Base-by-base conservation (phyloP, 139 green algal genomes). In the Tetraselmis chui region DNA sequence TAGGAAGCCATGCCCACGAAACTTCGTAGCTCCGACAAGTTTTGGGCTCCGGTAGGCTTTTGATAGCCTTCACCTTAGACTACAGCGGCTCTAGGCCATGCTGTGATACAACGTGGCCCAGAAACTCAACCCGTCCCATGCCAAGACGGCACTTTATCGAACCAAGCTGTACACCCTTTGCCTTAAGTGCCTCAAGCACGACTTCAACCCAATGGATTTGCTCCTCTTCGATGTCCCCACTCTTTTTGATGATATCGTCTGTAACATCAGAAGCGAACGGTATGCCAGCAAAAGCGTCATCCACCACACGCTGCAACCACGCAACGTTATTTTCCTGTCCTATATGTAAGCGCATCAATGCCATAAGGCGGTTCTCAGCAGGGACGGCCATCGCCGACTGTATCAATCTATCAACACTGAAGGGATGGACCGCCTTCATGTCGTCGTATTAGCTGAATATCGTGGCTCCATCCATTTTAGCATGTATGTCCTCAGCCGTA, bases 11-110 rank as follows among this genome's bases (percentile, higher is more conserved):
- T 32, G 79, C 79, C 58, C 59, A 26, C 1, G 78, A 22, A 23
- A 23, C 18, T 23, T 28, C n/a, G 79, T 59, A 23, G 18, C 18
- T 67, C 45, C 18, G 45, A 67, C 45, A 67, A 27, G 77, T 58
- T 77, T 45, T 83, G 58, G 79, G 79, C 27, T 25, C 27, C 59
- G 79, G 32, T 11, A 77, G 11, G 29, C 26, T 28, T 1, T 27
- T 32, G 29, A 83, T 77, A n/a, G 79, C 32, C 58, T 2, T 24
- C 1, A 83, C 58, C 79, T 83, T 83, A 23, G 79, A 45, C 79
- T 2, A 26, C n/a, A 77, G 11, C 11, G 30, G 59, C 58, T n/a
- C 26, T 26, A 58, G 1, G 1, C 79, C 79, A 30, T 58, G 25
- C 23, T 45, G 1, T 1, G 11, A 22, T 1, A 83, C 2, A 28